Evolutionary conservation across 2,329 filamentous ascomycete species (phyloP), one percentile per base, ranked within the genome.

Genomic region (Sporothrix globosa): DNA sequence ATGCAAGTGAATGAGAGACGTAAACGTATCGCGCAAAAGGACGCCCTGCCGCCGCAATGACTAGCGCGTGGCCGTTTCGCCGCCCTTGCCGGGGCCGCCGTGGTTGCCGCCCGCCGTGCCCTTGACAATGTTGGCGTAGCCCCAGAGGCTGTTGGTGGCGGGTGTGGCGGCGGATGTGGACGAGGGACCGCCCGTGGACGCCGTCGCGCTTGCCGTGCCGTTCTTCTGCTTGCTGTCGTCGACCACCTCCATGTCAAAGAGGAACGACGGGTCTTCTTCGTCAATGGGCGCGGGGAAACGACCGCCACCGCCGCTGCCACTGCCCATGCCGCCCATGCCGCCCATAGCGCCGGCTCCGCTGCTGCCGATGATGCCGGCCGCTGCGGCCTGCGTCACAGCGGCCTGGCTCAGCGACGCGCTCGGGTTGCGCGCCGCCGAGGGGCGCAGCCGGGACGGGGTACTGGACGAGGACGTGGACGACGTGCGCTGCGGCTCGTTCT

Each of bases 231-330:
- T 53, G 4, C 69, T 46, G 54, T 88, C 86, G 27, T 86, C 85
- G 34, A 87, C 86, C 69, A 88, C 86, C 74, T 90, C 88, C 87
- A 90, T 90, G 75, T 82, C 86, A 76, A 90, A 90, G 17, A 90
- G 85, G 73, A 90, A 89, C 34, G 87, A 84, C 4, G 86, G 82
- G 69, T 90, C 87, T 74, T 90, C 88, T 76, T 90, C 88, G 71
- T 89, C 87, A 72, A 90, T 90, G 3, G 87, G 87, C 0, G 87
- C 89, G 1, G 87, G 87, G 76, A 88, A 89, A 19, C 88, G 82
- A 24, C 86, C 86, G 52, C 83, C 86, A 52, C 81, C 80, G 46
- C 14, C 77, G 77, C 69, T 83, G 77, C 69, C 83, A 53, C 82
- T 78, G 67, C 75, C 74, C 56, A 80, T 76, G 68, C 79, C 76